A percentile compares a stretch with the other conserved stretches of the same genome.
These are phyloP conservation scores for Mycena belliarum DNA, from an alignment of 768 basidiomycete species.

Conservation along the genomic window DNA sequence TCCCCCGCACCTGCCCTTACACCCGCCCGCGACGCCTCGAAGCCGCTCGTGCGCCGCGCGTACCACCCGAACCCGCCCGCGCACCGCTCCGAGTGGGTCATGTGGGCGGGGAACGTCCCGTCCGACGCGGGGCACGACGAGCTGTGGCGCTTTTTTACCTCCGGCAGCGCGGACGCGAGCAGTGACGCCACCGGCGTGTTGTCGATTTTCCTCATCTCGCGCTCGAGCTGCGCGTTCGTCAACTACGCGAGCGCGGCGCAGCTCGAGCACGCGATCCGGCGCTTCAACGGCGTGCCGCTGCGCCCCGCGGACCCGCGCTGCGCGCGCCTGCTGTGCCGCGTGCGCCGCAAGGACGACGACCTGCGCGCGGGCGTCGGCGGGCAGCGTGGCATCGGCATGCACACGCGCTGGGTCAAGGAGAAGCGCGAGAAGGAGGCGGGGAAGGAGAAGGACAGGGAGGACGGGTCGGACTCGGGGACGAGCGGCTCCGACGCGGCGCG, in stretches of 20 bases:
- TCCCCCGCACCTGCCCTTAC: too few relatives aligned
- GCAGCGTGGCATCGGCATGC: constrained; percentile 85
- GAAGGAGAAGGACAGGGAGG: constrained; percentile 11
- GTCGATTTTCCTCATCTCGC: constrained; percentile 90
- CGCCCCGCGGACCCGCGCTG: constrained; percentile 70
- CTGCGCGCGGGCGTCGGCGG: constrained; percentile 87
- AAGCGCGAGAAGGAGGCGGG: constrained; percentile 42
- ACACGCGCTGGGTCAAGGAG: constrained; percentile 78
- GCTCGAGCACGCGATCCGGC: constrained; percentile 64
- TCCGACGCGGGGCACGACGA: constrained; percentile 82
- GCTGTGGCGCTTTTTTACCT: constrained; percentile 81
- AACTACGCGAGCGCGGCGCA: constrained; percentile 73
- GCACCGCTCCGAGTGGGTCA: constrained; percentile 87
- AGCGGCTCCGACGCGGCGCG: constrained; percentile 26
- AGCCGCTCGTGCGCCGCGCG: constrained; percentile 43
- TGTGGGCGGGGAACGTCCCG: constrained; percentile 96
- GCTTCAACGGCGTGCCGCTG: constrained; percentile 72
- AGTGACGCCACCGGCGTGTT: constrained; percentile 46
- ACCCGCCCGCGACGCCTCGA: constrained; percentile 28
- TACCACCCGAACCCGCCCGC: constrained; percentile 75
- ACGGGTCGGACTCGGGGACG: constrained; percentile 26
- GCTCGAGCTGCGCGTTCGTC: constrained; percentile 93
- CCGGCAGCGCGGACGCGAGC: background rate
- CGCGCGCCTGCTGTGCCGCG: constrained; percentile 80
- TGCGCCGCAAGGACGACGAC: constrained; percentile 81